Conservation (phyloP, 1,284 basidiomycete species). For the Vanrija sp. region DNA sequence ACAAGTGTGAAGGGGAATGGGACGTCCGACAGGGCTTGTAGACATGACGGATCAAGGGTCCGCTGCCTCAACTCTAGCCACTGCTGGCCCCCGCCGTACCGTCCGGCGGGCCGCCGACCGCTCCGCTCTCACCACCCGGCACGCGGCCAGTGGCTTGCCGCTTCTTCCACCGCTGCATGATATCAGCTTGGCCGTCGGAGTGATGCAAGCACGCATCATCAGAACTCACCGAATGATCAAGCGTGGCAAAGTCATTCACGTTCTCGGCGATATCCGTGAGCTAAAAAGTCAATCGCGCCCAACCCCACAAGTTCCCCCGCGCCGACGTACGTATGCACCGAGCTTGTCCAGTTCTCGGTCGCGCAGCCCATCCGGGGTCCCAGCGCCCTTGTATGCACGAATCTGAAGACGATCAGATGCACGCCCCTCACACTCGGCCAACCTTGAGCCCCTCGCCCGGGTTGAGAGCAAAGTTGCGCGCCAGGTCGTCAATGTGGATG, state of each 20-base stretch:
- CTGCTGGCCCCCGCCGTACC: neutral
- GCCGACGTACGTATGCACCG: conserved; percentile 54
- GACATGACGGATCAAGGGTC: neutral
- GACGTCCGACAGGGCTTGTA: neutral
- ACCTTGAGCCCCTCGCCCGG: conserved; percentile 72
- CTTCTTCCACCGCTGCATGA: conserved; percentile 22
- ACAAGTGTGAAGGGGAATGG: no score
- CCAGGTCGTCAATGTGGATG: conserved; percentile 83
- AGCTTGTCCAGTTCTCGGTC: conserved; percentile 68
- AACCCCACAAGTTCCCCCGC: neutral
- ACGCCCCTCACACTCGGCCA: neutral
- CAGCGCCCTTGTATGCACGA: conserved; percentile 70
- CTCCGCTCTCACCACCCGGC: neutral
- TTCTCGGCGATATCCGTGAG: conserved; percentile 27
- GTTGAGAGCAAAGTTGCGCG: conserved; percentile 81
- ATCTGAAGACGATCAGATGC: conserved; percentile 50
- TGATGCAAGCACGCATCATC: neutral
- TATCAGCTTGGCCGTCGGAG: neutral
- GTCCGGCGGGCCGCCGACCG: neutral
- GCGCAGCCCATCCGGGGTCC: conserved; percentile 56
- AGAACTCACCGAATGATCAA: conserved; percentile 36
- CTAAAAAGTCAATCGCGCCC: conserved; percentile 9
- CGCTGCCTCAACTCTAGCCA: no score
- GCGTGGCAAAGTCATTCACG: conserved; percentile 34
- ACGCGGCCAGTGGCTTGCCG: neutral